Percentiles rank a stretch among this genome's conserved stretches.
These are phyloP conservation scores for Arxiozyma bovina DNA, from an alignment of 1,139 yeast species.

Conservation along the genomic window DNA sequence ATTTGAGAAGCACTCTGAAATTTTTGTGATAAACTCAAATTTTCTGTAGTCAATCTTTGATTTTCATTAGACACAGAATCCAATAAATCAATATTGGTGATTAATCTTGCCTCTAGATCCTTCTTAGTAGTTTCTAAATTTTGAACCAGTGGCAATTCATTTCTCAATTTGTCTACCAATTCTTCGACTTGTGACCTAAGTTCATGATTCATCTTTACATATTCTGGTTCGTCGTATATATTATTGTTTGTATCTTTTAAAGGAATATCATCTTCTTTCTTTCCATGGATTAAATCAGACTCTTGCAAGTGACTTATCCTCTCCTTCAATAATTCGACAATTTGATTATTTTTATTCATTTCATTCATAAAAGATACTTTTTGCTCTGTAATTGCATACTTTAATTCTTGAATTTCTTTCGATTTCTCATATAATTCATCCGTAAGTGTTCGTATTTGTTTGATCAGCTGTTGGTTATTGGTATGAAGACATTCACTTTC, in stretches of 20 bases:
- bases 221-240: neutral
- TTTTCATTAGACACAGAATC: slow-evolving; percentile 36
- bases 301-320: neutral
- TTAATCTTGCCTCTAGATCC: slow-evolving; percentile 41
- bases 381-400: neutral
- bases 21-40: slow-evolving; percentile 25
- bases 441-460: neutral
- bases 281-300: neutral
- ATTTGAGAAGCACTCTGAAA: slow-evolving; percentile 33
- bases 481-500: neutral
- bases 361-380: neutral
- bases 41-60: slow-evolving; percentile 22
- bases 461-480: neutral
- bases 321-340: neutral
- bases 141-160: slow-evolving; percentile 67
- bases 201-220: slow-evolving; percentile 45
- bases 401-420: neutral
- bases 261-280: neutral
- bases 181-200: slow-evolving; percentile 63
- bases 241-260: neutral
- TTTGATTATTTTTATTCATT: neutral
- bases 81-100: neutral
- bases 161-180: slow-evolving; percentile 67
- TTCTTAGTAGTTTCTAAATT: slow-evolving; percentile 51
- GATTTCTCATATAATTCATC: neutral